Evolutionary conservation across 345 rosid species (phyloP), one percentile per base, ranked within the genome.

Genomic region (Mercurialis annua): DNA sequence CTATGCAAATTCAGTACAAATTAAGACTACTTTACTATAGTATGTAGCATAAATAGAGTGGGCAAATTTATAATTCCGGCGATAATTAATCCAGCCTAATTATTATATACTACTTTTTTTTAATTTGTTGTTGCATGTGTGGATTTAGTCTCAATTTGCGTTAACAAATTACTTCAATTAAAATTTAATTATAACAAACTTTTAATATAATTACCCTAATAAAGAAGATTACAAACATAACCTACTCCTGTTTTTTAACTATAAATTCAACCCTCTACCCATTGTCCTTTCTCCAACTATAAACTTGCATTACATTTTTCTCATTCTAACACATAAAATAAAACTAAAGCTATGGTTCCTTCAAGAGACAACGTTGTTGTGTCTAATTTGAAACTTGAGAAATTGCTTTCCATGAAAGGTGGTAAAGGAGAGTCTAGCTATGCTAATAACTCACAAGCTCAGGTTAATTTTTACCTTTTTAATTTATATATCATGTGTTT

Each of bases 391-490:
- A 88, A 87, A 75, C 97, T 93, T 20, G 98, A 93, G 87, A 88
- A 71, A 77, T 73, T 90, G 66, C 89, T 93, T 57, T 73, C 84
- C 87, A 93, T 93, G 98, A 93, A 93, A 78, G 97, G 96, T 52
- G 98, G 98, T 77, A 83, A 87, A 62, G 98, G 97, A 48, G 93
- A 84, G 72, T 78, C 77, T 62, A 92, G 98, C 86, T 92, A 92
- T 74, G 98, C 95, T 71, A 92, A 81, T 62, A 93, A 93, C 85
- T 88, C 97, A 46, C 87, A 93, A 85, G 98, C 98, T 33, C 98
- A 93, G 98, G 98, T 90, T 67, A 0, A 15, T 17, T 14, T 59
- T 1, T 18, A 40, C 8, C 11, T 34, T 34, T 40, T 6, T 16
- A 5, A 16, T 7, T 52, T 9, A 27, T 18, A 17, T 18, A 9